Evolutionary conservation across 768 basidiomycete genomes (phyloP).

Genomic region (Paxillus rubicundulus): DNA sequence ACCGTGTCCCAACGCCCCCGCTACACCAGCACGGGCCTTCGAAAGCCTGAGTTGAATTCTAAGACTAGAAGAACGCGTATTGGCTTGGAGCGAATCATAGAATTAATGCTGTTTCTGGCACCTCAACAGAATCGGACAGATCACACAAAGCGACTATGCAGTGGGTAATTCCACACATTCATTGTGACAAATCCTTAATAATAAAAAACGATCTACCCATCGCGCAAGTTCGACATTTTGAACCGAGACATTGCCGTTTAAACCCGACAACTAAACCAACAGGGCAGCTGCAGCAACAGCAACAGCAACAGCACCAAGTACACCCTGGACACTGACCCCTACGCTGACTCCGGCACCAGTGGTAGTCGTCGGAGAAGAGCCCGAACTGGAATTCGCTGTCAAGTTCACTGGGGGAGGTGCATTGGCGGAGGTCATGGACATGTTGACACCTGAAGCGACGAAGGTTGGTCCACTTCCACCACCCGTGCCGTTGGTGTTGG

Average conservation of each 20-base stretch:
- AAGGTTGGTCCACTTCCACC: slow-evolving; percentile 45
- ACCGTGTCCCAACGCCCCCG: too few species aligned
- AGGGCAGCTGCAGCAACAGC: slow-evolving; percentile 2
- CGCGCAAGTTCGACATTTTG: not conserved
- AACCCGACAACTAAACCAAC: slow-evolving; percentile 9
- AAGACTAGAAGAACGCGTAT: too few species aligned
- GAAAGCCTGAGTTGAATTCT: too few species aligned
- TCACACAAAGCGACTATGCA: too few species aligned
- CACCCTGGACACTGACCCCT: slow-evolving; percentile 2
- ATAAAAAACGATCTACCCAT: not conserved
- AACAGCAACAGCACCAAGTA: slow-evolving; percentile 7
- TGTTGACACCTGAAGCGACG: slow-evolving; percentile 34
- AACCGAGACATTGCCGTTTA: not conserved
- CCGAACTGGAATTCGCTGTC: slow-evolving; percentile 18
- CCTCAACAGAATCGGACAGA: too few species aligned
- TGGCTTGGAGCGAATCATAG: too few species aligned
- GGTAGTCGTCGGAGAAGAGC: not conserved
- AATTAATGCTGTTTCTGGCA: too few species aligned
- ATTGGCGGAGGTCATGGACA: slow-evolving; percentile 29
- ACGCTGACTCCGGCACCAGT: not conserved
- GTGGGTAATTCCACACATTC: too few species aligned
- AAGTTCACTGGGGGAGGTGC: slow-evolving; percentile 43
- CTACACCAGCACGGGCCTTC: too few species aligned
- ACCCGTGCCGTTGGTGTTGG: slow-evolving; percentile 37
- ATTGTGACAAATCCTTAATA: too few species aligned